Evolutionary conservation across 352 stramenopile genomes (phyloP).

Genomic region (Phytopythium aichiense): DNA sequence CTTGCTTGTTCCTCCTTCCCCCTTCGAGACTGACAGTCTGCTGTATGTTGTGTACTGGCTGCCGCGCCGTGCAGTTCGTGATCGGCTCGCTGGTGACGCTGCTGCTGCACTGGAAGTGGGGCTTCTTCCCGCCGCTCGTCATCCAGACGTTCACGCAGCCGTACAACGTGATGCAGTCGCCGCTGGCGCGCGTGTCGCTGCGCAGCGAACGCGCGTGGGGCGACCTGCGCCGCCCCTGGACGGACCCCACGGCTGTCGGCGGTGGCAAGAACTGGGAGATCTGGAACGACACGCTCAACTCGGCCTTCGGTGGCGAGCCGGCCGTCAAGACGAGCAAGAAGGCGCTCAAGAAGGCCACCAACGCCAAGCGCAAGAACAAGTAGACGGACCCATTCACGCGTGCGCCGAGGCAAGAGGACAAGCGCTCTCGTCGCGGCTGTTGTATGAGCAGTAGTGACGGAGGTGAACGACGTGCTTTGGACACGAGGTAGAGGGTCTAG

Average conservation of each 20-base stretch:
- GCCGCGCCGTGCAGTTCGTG: conserved; percentile 45
- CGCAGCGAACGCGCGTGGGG: conserved; percentile 66
- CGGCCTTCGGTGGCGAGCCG: conserved; percentile 51
- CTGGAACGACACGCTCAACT: conserved; percentile 81
- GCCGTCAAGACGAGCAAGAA: conserved; percentile 58
- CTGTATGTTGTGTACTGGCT: not conserved
- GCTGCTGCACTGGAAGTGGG: conserved; percentile 76
- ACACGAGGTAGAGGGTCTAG: conserved; percentile 12
- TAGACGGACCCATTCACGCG: conserved; percentile 15
- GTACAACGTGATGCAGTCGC: conserved; percentile 62
- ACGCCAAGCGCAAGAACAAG: conserved; percentile 64
- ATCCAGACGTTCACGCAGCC: conserved; percentile 81
- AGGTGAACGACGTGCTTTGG: not conserved
- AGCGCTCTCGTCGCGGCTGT: not conserved
- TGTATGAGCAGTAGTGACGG: not conserved
- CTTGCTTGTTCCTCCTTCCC: not conserved
- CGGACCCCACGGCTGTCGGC: conserved; percentile 57
- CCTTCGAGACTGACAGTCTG: not conserved
- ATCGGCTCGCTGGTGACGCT: conserved; percentile 60
- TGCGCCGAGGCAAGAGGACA: no score
- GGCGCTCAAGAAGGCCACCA: conserved; percentile 51
- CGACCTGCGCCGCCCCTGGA: conserved; percentile 71
- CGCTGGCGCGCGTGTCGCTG: conserved; percentile 64
- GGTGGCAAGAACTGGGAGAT: conserved; percentile 52
- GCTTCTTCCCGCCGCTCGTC: conserved; percentile 77